Evolutionary conservation across 129 eudicot species (phyloP).

Genomic region (Cynara cardunculus): DNA sequence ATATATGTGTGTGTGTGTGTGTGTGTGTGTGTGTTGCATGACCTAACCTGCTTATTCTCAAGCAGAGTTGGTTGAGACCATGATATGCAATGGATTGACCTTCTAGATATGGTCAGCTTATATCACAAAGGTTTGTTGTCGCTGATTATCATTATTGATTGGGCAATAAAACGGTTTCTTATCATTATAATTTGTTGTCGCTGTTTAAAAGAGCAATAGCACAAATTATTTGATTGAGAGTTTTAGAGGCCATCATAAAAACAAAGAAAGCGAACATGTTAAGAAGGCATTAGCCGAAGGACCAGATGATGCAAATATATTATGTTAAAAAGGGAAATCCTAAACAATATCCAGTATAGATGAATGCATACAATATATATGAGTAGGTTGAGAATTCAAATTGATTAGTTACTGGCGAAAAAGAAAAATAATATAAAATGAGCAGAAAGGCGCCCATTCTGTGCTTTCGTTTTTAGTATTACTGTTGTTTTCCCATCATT

Average conservation of each 20-base stretch:
- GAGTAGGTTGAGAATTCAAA: not conserved
- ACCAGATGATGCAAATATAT: not conserved
- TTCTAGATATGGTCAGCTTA: not conserved
- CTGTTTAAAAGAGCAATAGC: not conserved
- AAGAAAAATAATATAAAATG: not conserved
- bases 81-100: not conserved
- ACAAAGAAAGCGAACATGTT: not conserved
- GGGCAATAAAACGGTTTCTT: not conserved
- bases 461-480: not conserved
- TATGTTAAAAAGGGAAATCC: not conserved
- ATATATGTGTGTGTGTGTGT: no score
- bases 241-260: not conserved
- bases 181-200: not conserved
- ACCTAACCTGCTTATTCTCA: not conserved
- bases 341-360: not conserved
- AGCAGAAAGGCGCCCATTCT: not conserved
- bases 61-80: not conserved
- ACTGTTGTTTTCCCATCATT: not conserved
- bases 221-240: not conserved
- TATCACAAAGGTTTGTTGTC: not conserved
- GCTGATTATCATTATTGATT: not conserved
- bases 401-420: not conserved
- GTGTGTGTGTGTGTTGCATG: no score
- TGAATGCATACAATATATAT: not conserved
- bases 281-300: not conserved